Base-by-base conservation (phyloP, 257 asterid species). In the Nicotiana sylvestris region DNA sequence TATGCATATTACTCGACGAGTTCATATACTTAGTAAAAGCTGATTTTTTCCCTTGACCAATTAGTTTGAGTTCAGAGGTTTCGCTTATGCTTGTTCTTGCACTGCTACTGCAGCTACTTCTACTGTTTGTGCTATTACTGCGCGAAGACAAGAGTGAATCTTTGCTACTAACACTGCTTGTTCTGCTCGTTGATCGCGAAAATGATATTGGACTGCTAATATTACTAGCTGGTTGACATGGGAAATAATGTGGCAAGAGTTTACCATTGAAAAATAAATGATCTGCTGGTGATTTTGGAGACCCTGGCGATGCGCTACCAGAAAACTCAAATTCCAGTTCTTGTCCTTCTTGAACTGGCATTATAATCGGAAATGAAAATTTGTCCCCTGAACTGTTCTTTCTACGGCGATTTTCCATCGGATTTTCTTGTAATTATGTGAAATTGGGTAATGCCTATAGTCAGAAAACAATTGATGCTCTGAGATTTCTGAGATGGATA, bases 201-300 rank as follows among this genome's bases (percentile, higher is more conserved):
- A 81, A 86, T 6, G 90, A 76, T 39, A 55, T 3, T 4, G 69
- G 51, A 56, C 55, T 55, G 46, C 16, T 86, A 46, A 76, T 62
- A 0, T 68, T 78, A n/a, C 49, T 66, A 1, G 86, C 35, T 0
- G 87, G 66, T 33, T 85, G 93, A 43, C 57, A 49, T 0, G 97
- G 96, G 66, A 92, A 93, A 8, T 82, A 81, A 76, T 95, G 98
- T 7, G 98, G 98, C n/a, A 92, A 69, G 8, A 95, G 93, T 82
- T 77, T 86, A 57, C 97, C 98, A 9, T 94, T 91, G 81, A 51
- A 81, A 89, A 94, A 94, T n/a, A 93, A 64, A 46, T 84, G 97
- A 85, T 94, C 98, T 7, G 98, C 97, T 0, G 98, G 96, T 65
- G 98, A 91, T 21, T 81, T 86, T 0, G 91, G 96, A 2, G 95